phyloP scores from a whole-genome alignment of 2,329 filamentous ascomycete genomes.

The Aciculosporium take region DNA sequence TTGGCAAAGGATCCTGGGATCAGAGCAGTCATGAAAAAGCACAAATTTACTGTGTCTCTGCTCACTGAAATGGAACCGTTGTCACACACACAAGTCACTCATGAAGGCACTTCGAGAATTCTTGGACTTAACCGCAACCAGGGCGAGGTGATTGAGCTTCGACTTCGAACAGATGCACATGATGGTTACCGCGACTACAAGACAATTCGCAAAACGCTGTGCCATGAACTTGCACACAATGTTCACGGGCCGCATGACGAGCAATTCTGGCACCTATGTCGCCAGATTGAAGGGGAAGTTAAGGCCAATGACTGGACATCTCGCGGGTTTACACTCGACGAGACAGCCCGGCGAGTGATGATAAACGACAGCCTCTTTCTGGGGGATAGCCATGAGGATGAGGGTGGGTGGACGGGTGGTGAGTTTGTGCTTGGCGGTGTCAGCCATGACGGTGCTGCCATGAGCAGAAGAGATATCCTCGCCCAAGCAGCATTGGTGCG shows the following conservation, averaged over 20 bases:
- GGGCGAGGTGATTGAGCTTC: slow-evolving; percentile 81
- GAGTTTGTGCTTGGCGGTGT: slow-evolving; percentile 57
- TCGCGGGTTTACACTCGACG: slow-evolving; percentile 51
- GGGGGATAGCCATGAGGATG: slow-evolving; percentile 46
- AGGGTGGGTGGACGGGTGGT: slow-evolving; percentile 65
- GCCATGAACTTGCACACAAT: slow-evolving; percentile 91
- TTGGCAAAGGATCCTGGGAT: slow-evolving; percentile 77
- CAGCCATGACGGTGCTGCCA: slow-evolving; percentile 26
- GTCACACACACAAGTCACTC: slow-evolving; percentile 56
- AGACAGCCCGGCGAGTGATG: slow-evolving; percentile 49
- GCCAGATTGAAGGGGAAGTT: slow-evolving; percentile 78
- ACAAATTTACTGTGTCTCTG: slow-evolving; percentile 71
- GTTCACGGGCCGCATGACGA: slow-evolving; percentile 73
- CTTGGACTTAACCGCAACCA: slow-evolving; percentile 76
- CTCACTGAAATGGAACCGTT: slow-evolving; percentile 93
- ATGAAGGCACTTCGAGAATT: slow-evolving; percentile 60
- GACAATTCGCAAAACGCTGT: slow-evolving; percentile 80
- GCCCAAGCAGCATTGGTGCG: slow-evolving; percentile 34
- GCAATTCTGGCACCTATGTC: slow-evolving; percentile 80
- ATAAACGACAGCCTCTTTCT: too few species aligned
- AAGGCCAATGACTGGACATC: slow-evolving; percentile 63
- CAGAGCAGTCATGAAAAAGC: slow-evolving; percentile 65
- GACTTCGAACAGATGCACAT: slow-evolving; percentile 82
- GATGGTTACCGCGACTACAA: slow-evolving; percentile 90
- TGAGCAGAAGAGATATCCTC: slow-evolving; percentile 60